Conservation (phyloP, 176 grass and related monocot species). For the Aegilops sharonensis region DNA sequence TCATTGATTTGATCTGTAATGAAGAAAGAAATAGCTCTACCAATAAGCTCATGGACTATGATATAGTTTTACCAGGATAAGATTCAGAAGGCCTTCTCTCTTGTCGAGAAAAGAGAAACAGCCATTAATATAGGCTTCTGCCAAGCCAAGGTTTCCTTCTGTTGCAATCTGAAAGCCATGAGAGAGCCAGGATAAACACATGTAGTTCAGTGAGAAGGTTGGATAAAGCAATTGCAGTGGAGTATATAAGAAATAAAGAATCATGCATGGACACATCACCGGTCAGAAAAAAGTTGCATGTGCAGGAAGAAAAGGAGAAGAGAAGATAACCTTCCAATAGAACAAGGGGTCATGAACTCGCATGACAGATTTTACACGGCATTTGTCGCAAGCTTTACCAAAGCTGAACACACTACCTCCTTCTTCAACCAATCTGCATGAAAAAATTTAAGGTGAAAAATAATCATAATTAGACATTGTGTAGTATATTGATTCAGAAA, state of each 20-base stretch:
- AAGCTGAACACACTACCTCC: background rate
- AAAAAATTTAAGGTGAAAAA: background rate
- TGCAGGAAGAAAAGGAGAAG: background rate
- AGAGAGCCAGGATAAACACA: background rate
- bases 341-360: background rate
- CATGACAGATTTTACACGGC: background rate
- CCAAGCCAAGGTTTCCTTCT: background rate
- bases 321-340: conserved; percentile 4
- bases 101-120: background rate
- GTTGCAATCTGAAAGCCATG: background rate
- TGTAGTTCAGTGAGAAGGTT: background rate
- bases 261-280: background rate
- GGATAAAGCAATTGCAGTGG: background rate
- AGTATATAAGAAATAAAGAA: background rate
- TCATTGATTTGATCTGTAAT: background rate
- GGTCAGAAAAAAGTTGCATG: background rate
- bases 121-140: background rate
- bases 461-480: background rate
- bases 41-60: background rate
- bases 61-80: background rate
- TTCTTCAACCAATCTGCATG: background rate
- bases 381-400: background rate
- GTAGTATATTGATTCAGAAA: background rate
- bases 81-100: conserved; percentile 4
- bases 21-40: background rate